Conservation (phyloP, 176 grass and related monocot species). For the barley (Hordeum vulgare) region MorexV3_pseudomolecules_assembly NC_058520.1:360344294-360344793, state of each 20-base stretch:
- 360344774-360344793: slow-evolving; percentile 53
- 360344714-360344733: not conserved
- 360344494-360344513: slow-evolving; percentile 83
- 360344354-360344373: slow-evolving; percentile 75
- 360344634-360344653: slow-evolving; percentile 97
- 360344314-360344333: slow-evolving; percentile 67
- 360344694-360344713: not conserved
- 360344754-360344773: slow-evolving; percentile 82
- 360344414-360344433: not conserved
- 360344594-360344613: slow-evolving; percentile 69
- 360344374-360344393: slow-evolving; percentile 79
- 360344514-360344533: slow-evolving; percentile 95
- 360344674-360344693: not conserved
- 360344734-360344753: slow-evolving; percentile 58
- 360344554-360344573: slow-evolving; percentile 68
- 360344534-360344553: slow-evolving; percentile 66
- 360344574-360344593: slow-evolving; percentile 51
- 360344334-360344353: slow-evolving; percentile 73
- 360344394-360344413: slow-evolving; percentile 86
- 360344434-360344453: slow-evolving; percentile 30
- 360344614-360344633: slow-evolving; percentile 65
- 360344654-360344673: not conserved
- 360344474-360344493: not conserved
- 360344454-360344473: not conserved
- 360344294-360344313: slow-evolving; percentile 70